Evolutionary conservation across 177 flowering plant genomes (phyloP).

Genomic region (Vitis hybrid): DNA sequence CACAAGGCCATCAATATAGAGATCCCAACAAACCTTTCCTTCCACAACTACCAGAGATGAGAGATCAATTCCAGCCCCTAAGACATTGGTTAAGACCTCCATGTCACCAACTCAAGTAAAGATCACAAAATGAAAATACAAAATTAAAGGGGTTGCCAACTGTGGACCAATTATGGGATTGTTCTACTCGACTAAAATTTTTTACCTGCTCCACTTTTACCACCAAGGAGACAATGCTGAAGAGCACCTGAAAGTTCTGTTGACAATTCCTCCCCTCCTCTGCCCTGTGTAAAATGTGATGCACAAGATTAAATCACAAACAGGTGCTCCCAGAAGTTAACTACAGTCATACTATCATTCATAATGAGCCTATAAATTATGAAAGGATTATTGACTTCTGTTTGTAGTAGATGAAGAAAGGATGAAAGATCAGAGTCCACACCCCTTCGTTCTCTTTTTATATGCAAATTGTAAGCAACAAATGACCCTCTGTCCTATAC

Average conservation of each 20-base stretch:
- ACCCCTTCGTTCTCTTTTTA: too few species aligned
- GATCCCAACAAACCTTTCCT: conserved; percentile 95
- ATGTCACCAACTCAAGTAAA: neutral
- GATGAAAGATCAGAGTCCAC: too few species aligned
- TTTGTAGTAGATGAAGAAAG: too few species aligned
- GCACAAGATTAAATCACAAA: neutral
- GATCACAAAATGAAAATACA: neutral
- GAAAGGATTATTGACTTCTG: too few species aligned
- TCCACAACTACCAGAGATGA: conserved; percentile 70
- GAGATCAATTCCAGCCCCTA: conserved; percentile 93
- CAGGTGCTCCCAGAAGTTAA: too few species aligned
- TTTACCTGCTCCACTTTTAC: conserved; percentile 91
- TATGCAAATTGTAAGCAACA: too few species aligned
- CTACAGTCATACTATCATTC: too few species aligned
- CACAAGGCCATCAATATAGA: conserved; percentile 90
- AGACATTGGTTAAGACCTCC: conserved; percentile 2
- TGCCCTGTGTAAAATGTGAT: conserved; percentile 51
- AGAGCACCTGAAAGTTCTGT: conserved; percentile 80
- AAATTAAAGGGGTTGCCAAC: neutral
- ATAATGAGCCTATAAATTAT: too few species aligned
- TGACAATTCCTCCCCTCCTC: conserved; percentile 93
- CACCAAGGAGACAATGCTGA: conserved; percentile 84
- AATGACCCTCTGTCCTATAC: too few species aligned
- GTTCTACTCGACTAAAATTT: neutral
- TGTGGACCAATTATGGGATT: neutral